Conservation (phyloP, 257 asterid genomes). For the Leptodermis oblonga region DNA sequence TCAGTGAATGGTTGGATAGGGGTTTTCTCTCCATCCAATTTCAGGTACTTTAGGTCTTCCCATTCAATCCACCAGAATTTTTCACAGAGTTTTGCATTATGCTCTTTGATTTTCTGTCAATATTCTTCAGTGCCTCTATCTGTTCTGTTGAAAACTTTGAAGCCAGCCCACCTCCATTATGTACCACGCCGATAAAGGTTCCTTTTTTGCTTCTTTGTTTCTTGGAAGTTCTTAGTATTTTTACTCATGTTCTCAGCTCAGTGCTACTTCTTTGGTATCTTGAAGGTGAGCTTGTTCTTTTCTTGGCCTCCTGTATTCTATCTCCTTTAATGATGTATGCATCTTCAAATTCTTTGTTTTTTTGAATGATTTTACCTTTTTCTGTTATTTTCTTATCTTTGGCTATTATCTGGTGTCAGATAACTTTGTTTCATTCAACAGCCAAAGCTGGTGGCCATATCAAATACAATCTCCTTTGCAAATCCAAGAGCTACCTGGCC, state of each 20-base stretch:
- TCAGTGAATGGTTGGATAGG: slow-evolving; percentile 74
- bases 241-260: not conserved
- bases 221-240: slow-evolving; percentile 1
- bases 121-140: slow-evolving; percentile 52
- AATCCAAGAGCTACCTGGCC: slow-evolving; percentile 65
- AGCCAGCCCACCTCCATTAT: slow-evolving; percentile 58
- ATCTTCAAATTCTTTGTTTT: too few species aligned
- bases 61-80: not conserved
- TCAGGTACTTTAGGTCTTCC: not conserved
- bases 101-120: slow-evolving; percentile 8
- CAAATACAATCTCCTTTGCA: slow-evolving; percentile 56
- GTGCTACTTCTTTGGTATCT: not conserved
- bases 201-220: slow-evolving; percentile 20
- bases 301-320: not conserved
- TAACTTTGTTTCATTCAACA: slow-evolving; percentile 23
- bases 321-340: slow-evolving; percentile 32
- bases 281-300: not conserved
- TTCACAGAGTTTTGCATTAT: not conserved
- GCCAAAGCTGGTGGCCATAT: slow-evolving; percentile 88
- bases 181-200: slow-evolving; percentile 93
- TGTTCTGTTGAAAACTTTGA: slow-evolving; percentile 62
- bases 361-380: too few species aligned
- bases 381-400: not conserved
- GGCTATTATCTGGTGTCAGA: too few species aligned
- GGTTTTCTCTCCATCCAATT: slow-evolving; percentile 58